Base-by-base conservation (phyloP, 805 yeast genomes). In the Metahyphopichia silvanorum region DNA sequence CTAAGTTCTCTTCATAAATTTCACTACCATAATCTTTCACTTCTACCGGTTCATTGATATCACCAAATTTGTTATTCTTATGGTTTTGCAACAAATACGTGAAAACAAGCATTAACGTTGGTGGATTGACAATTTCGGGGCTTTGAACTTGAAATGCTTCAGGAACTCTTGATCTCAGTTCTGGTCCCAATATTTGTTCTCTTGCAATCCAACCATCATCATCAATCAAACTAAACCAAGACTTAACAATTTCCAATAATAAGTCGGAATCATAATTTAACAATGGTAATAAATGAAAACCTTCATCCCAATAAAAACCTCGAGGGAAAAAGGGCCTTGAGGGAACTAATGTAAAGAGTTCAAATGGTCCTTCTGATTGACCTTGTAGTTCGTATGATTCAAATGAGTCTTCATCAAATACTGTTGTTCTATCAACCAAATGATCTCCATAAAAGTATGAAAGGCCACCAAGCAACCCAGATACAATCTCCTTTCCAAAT, bases 221-320 rank as follows among this genome's bases (percentile, higher is more conserved):
- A 54, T 91, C 96, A 40, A 88, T 86, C 25, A 86, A 60, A 22
- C 71, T 58, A 53, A 91, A 86, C 98, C 98, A 93, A 32, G 95
- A 84, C 49, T 80, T 72, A 36, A 89, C 53, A 12, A 93, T 80
- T 43, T 86, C 93, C 39, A 88, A 66, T 0, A 79, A 86, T 27
- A 89, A 64, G 49, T 86, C 95, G 11, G 85, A 71, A 57, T 93
- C 98, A 53, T 82, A 89, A 29, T 82, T 82, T 45, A 85, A 57
- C 23, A 93, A 64, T 6, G 95, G 95, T 25, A 89, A 65, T 38
- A 91, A 66, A 55, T 91, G 96, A 59, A 93, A 93, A 0, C 98
- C 98, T 60, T 93, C 98, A 59, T 93, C 98, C 98, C 98, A 93
- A 52, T 86, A 87, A 51, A 93, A 93, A 0, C 98, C 98, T 42